Conservation (phyloP, 495 filamentous ascomycete species). For the Aspergillus steynii region DNA sequence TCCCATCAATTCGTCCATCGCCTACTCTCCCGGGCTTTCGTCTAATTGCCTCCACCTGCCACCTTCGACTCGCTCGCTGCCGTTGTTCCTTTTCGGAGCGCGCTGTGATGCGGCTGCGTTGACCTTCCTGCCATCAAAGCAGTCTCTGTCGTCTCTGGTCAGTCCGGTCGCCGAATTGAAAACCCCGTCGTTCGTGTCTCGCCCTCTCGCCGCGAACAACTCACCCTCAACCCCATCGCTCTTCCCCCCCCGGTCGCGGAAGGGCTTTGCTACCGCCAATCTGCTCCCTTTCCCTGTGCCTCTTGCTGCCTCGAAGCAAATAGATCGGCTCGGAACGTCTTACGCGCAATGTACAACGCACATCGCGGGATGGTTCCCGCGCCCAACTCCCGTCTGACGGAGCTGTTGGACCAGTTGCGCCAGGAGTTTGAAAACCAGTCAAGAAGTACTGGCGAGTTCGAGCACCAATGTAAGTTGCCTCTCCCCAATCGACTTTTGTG, state of each 20-base stretch:
- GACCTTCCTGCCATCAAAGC: conserved; percentile 13
- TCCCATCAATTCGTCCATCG: conserved; percentile 6
- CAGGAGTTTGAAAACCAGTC: conserved; percentile 85
- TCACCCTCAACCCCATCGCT: conserved; percentile 5
- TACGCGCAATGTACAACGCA: conserved; percentile 77
- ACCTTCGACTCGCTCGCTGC: conserved; percentile 14
- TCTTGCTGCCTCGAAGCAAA: neutral
- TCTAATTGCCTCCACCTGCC: neutral
- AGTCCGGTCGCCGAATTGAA: conserved; percentile 11
- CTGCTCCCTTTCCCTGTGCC: neutral
- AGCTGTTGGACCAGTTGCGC: conserved; percentile 87
- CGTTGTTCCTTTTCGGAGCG: conserved; percentile 20
- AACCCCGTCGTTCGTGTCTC: conserved; percentile 3
- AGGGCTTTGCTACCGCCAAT: neutral
- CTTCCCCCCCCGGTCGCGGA: neutral
- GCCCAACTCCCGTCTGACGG: conserved; percentile 76
- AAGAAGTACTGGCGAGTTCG: conserved; percentile 74
- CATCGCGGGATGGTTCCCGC: conserved; percentile 80
- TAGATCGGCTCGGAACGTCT: neutral
- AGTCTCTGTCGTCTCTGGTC: conserved; percentile 22
- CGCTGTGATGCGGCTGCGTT: conserved; percentile 27
- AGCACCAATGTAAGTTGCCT: conserved; percentile 80
- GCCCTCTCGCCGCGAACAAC: neutral
- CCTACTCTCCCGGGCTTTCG: conserved; percentile 1
- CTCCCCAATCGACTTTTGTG: neutral